phyloP scores from a whole-genome alignment of 768 basidiomycete genomes.

The Tephrocybe rancida region DNA sequence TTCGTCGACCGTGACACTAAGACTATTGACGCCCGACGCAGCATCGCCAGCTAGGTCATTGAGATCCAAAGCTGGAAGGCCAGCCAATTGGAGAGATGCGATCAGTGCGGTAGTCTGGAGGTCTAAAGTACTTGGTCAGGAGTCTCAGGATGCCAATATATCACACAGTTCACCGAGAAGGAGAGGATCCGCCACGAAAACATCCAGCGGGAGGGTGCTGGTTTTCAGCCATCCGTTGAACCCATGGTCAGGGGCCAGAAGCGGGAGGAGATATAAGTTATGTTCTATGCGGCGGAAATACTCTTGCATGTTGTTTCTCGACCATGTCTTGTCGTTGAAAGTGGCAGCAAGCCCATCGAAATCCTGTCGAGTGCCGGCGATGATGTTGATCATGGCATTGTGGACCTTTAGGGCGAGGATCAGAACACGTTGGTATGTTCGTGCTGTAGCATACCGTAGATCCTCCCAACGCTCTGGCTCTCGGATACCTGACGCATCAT shows the following conservation, averaged over 20 bases:
- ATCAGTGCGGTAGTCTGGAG: conserved; percentile 22
- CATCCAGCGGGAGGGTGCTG: conserved; percentile 22
- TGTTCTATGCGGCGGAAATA: conserved; percentile 30
- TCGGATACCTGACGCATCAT: conserved; percentile 26
- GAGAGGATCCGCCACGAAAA: conserved; percentile 19
- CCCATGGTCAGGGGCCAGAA: conserved; percentile 26
- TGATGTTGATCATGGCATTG: conserved; percentile 32
- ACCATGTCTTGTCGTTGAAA: conserved; percentile 30
- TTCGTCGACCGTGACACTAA: conserved; percentile 25
- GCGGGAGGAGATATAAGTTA: conserved; percentile 20
- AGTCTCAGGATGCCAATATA: neutral
- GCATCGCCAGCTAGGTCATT: conserved; percentile 22
- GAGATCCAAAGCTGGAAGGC: conserved; percentile 23
- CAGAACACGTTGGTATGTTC: neutral
- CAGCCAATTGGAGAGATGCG: conserved; percentile 16
- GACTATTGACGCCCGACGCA: conserved; percentile 19
- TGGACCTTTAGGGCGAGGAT: conserved; percentile 19
- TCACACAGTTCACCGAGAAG: conserved; percentile 21
- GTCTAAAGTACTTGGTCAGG: conserved; percentile 17
- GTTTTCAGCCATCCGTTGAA: conserved; percentile 32
- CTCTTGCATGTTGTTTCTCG: conserved; percentile 28
- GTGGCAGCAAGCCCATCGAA: conserved; percentile 26
- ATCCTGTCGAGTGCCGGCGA: conserved; percentile 24
- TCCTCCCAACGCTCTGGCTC: conserved; percentile 29
- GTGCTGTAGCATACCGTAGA: conserved; percentile 23